Base-by-base conservation (phyloP, 1,284 basidiomycete genomes). In the Tilletia horrida region DNA sequence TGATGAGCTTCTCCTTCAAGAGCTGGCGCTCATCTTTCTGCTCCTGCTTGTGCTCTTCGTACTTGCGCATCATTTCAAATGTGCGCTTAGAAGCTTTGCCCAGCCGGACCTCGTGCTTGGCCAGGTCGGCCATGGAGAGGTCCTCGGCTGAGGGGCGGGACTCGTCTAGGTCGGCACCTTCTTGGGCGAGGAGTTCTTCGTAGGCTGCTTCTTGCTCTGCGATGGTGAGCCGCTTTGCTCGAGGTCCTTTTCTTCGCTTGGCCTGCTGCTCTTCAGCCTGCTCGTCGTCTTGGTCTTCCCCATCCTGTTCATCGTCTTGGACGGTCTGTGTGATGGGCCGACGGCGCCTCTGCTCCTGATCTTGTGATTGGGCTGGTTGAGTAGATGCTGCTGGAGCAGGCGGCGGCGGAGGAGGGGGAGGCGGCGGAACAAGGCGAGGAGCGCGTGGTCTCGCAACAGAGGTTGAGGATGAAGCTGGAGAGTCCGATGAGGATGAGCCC, bases 171-270 rank as follows among this genome's bases (percentile, higher is more conserved):
- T 27, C 31, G 40, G 59, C n/a, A 25, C 64, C 55, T 31, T 45
- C 44, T 43, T 21, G 44, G 27, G 55, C 23, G 50, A 59, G 23
- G 13, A 18, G 52, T 8, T 42, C 64, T 16, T 35, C 64, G 9
- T 65, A 50, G 8, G 43, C 55, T n/a, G 64, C 64, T 27, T 59
- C 64, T 29, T 57, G n/a, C 11, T 66, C 61, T 18, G 42, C 64
- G 9, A 42, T 25, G 42, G 27, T 47, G 7, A 59, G 31, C 3
- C 55, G 55, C 31, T 59, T 59, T 16, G 55, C 27, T 13, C 55
- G 55, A 13, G 55, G 31, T 35, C 27, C 18, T 29, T 40, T 59
- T 35, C 29, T 18, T 35, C 55, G 55, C 21, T 31, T 59, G 27
- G 31, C 27, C 52, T 57, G 27, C 11, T 35, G 31, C 29, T 59